Evolutionary conservation across 129 eudicot genomes (phyloP).

Genomic region (Mikania micrantha): DNA sequence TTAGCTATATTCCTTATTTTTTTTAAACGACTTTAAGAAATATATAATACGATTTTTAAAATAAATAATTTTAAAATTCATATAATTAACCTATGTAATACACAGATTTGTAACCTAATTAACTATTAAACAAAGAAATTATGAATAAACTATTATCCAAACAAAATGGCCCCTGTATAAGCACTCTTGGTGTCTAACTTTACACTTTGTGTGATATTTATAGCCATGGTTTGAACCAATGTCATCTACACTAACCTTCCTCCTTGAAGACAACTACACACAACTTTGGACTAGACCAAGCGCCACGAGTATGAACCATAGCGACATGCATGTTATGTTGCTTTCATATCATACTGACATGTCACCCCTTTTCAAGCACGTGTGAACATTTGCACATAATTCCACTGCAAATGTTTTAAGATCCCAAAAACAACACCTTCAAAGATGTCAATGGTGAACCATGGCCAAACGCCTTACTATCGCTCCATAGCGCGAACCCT

Average conservation of each 20-base stretch:
- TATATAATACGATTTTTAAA: too few relatives aligned
- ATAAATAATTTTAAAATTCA: too few relatives aligned
- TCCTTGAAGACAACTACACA: constrained; percentile 15
- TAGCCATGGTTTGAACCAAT: constrained; percentile 10
- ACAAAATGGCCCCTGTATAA: background rate
- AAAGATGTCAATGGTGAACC: constrained; percentile 66
- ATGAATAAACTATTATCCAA: background rate
- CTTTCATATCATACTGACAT: constrained; percentile 1
- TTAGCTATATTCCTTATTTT: too few relatives aligned
- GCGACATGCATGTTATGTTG: background rate
- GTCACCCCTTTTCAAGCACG: background rate
- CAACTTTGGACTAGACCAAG: background rate
- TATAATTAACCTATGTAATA: too few relatives aligned
- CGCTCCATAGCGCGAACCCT: constrained; percentile 84
- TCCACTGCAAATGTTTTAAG: constrained; percentile 28
- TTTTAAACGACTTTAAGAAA: too few relatives aligned
- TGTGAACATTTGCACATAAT: constrained; percentile 5
- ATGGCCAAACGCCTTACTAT: constrained; percentile 63
- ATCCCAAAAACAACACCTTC: constrained; percentile 58
- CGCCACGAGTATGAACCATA: background rate
- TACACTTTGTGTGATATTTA: constrained; percentile 9
- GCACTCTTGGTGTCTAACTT: constrained; percentile 5
- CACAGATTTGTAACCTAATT: too few relatives aligned
- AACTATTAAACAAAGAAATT: background rate
- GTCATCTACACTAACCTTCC: constrained; percentile 16